Evolutionary conservation across 306 rosid genomes (phyloP).

Genomic region (Trifolium pratense): DNA sequence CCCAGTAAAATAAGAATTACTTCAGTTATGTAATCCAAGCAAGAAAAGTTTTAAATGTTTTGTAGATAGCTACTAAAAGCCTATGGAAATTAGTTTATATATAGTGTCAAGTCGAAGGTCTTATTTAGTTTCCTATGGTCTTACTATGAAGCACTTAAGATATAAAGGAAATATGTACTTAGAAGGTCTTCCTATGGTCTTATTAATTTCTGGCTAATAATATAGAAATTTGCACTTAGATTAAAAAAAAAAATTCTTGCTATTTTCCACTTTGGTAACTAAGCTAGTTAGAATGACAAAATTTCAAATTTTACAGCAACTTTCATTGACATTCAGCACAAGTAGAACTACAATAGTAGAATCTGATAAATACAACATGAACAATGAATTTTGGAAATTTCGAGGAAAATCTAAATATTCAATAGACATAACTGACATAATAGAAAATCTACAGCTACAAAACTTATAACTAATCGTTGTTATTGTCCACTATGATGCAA

Average conservation of each 20-base stretch:
- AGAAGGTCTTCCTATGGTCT: too few relatives aligned
- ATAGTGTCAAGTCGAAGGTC: too few relatives aligned
- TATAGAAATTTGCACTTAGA: neutral
- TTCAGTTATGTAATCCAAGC: neutral
- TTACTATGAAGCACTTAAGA: neutral
- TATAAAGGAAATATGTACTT: neutral
- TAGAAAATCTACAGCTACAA: neutral
- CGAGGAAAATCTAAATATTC: neutral
- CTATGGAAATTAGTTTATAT: too few relatives aligned
- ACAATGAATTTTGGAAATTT: neutral
- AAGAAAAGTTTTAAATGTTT: neutral
- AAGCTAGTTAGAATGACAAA: conserved; percentile 4
- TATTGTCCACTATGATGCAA: neutral
- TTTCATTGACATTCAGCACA: neutral
- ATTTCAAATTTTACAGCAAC: neutral
- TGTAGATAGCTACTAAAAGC: too few relatives aligned
- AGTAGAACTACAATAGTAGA: neutral
- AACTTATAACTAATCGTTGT: neutral
- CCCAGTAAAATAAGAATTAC: neutral
- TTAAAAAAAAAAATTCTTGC: too few relatives aligned
- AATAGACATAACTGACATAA: neutral
- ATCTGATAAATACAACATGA: conserved; percentile 2
- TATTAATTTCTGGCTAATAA: too few relatives aligned
- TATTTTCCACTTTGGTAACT: neutral
- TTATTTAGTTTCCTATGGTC: too few relatives aligned